Percentiles rank a stretch among this genome's conserved stretches.
These are phyloP conservation scores for Aurinia saxatilis DNA, from an alignment of 345 rosid species.

Conservation along the genomic window DNA sequence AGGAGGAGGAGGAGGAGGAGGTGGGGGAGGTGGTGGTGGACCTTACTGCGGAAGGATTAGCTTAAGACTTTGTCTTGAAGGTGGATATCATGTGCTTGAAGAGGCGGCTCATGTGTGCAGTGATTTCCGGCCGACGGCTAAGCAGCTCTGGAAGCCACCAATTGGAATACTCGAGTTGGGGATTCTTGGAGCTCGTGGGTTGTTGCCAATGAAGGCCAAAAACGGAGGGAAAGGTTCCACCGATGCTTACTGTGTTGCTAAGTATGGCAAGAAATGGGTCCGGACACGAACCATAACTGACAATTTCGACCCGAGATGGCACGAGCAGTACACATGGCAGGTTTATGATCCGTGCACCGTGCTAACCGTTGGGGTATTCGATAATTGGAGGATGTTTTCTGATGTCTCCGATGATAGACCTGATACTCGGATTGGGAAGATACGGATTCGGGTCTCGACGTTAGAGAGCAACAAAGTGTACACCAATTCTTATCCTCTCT, in stretches of 20 bases:
- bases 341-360: conserved; percentile 96
- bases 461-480: conserved; percentile 89
- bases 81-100: conserved; percentile 98
- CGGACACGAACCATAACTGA: conserved; percentile 82
- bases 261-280: conserved; percentile 98
- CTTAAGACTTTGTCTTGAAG: conserved; percentile 78
- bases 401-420: conserved; percentile 46
- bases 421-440: conserved; percentile 69
- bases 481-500: conserved; percentile 71
- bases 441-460: conserved; percentile 79
- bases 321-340: conserved; percentile 99
- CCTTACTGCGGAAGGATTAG: conserved; percentile 64
- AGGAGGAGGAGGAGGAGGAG: conserved; percentile 23
- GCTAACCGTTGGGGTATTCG: conserved; percentile 73
- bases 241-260: conserved; percentile 89
- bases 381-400: conserved; percentile 86
- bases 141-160: conserved; percentile 96
- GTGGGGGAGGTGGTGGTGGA: conserved; percentile 18
- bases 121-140: conserved; percentile 91
- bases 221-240: conserved; percentile 76
- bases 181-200: conserved; percentile 84
- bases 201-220: conserved; percentile 81
- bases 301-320: conserved; percentile 96
- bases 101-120: conserved; percentile 99
- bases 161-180: conserved; percentile 84